Conservation (phyloP, 202 grass and related monocot species). For the Zoysia matrella region DNA sequence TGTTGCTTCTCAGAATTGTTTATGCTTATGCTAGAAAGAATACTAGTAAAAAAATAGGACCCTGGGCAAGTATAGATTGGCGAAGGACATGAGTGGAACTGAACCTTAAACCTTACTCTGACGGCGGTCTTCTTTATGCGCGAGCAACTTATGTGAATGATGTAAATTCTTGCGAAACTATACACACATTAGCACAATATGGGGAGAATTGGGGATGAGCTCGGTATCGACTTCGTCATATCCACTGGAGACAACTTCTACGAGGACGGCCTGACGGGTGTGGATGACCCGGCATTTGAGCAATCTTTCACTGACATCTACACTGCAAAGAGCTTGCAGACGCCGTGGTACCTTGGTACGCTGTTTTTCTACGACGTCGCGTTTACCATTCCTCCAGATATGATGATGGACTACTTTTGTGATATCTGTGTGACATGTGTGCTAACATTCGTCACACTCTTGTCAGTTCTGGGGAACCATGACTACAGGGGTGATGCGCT, state of each 20-base stretch:
- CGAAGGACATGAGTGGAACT: too few relatives aligned
- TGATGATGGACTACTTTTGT: neutral
- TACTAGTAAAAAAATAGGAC: too few relatives aligned
- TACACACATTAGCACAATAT: constrained; percentile 9
- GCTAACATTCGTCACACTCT: constrained; percentile 8
- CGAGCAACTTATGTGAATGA: too few relatives aligned
- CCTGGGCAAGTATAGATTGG: too few relatives aligned
- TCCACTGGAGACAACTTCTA: constrained; percentile 92
- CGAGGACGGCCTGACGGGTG: constrained; percentile 57
- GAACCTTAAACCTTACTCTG: too few relatives aligned
- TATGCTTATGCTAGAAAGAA: neutral
- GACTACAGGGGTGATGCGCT: constrained; percentile 77
- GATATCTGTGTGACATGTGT: neutral
- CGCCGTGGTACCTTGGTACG: constrained; percentile 77
- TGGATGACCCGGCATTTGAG: constrained; percentile 61
- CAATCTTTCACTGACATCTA: constrained; percentile 70
- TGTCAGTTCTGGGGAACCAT: constrained; percentile 88
- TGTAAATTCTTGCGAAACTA: too few relatives aligned
- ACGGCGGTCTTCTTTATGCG: too few relatives aligned
- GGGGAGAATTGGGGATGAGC: constrained; percentile 60
- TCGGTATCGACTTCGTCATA: constrained; percentile 77
- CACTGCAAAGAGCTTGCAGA: constrained; percentile 67
- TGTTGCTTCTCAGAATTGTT: constrained; percentile 17
- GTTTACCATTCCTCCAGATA: neutral
- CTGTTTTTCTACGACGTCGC: neutral